phyloP scores from a whole-genome alignment of 2,329 filamentous ascomycete genomes.

The Colletotrichum orbiculare region DNA sequence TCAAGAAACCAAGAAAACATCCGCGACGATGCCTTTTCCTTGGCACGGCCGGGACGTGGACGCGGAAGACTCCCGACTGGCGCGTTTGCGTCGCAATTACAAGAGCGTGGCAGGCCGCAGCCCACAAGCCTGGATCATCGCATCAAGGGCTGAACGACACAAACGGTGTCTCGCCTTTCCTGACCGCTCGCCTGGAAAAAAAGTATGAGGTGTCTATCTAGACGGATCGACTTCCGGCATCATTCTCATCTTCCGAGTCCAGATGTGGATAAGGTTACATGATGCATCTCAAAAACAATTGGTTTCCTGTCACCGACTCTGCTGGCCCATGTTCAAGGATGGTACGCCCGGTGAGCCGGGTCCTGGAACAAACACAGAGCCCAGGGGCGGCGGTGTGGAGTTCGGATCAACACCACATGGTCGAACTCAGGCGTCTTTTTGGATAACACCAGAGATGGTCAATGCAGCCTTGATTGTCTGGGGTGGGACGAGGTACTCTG shows the following conservation, averaged over 20 bases:
- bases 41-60: no score
- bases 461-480: slow-evolving; percentile 26
- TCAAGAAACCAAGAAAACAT: no score
- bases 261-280: background rate
- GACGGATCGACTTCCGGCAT: background rate
- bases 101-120: no score
- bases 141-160: no score
- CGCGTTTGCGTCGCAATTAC: no score
- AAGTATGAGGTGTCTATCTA: no score
- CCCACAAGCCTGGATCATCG: no score
- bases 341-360: slow-evolving; percentile 9
- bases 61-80: no score
- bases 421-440: slow-evolving; percentile 24
- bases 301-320: slow-evolving; percentile 1
- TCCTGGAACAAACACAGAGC: background rate
- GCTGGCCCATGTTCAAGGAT: slow-evolving; percentile 18
- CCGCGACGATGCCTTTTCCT: no score
- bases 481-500: slow-evolving; percentile 2
- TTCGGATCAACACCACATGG: slow-evolving; percentile 28
- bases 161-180: no score
- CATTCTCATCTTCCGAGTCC: background rate
- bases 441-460: slow-evolving; percentile 16
- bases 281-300: background rate
- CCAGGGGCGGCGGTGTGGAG: slow-evolving; percentile 13
- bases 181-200: no score